Conservation (phyloP, 1,139 yeast genomes). For the Lodderomyces jiufengensis region DNA sequence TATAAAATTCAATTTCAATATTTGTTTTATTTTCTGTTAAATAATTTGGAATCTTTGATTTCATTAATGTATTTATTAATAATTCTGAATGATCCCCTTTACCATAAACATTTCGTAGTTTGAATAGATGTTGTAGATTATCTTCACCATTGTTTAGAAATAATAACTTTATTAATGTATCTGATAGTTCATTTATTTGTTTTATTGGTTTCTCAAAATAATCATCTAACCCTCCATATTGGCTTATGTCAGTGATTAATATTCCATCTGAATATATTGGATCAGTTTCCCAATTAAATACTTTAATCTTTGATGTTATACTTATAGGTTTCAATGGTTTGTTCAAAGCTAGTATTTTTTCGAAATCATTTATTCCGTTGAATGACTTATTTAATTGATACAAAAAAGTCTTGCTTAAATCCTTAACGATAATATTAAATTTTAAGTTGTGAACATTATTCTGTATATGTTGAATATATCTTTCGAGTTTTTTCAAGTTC, state of each 20-base stretch:
- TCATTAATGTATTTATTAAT: slow-evolving; percentile 24
- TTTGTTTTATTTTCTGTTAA: slow-evolving; percentile 27
- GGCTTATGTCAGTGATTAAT: slow-evolving; percentile 18
- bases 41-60: slow-evolving; percentile 28
- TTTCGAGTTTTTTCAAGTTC: slow-evolving; percentile 14
- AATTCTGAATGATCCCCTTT: slow-evolving; percentile 39
- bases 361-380: slow-evolving; percentile 20
- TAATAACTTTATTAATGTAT: slow-evolving; percentile 24
- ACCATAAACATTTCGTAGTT: slow-evolving; percentile 36
- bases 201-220: slow-evolving; percentile 37
- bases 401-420: slow-evolving; percentile 27
- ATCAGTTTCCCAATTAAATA: slow-evolving; percentile 31
- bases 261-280: slow-evolving; percentile 30
- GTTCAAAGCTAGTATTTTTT: slow-evolving; percentile 13
- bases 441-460: slow-evolving; percentile 12
- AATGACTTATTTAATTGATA: slow-evolving; percentile 27
- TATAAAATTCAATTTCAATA: slow-evolving; percentile 37
- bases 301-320: slow-evolving; percentile 21
- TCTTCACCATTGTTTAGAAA: slow-evolving; percentile 14
- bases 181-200: slow-evolving; percentile 27
- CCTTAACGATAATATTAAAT: slow-evolving; percentile 27
- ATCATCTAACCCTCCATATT: slow-evolving; percentile 21
- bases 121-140: slow-evolving; percentile 18
- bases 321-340: slow-evolving; percentile 12
- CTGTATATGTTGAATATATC: slow-evolving; percentile 10